Base-by-base conservation (phyloP, 2,329 filamentous ascomycete species). In the Sporothrix euskadiensis region DNA sequence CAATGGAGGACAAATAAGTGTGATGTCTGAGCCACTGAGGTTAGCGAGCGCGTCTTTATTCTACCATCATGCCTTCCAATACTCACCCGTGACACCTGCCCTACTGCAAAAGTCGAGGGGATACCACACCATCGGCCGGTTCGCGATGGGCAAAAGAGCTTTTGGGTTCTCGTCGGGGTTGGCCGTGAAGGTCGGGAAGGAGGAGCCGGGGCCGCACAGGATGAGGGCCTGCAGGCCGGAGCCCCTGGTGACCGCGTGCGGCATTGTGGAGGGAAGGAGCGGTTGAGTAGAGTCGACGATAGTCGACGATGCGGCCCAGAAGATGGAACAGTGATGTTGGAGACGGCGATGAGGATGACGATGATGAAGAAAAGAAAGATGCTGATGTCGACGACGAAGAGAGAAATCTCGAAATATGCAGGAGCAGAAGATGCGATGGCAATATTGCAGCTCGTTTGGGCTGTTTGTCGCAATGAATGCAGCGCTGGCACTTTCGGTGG, bases 41-140 rank as follows among this genome's bases (percentile, higher is more conserved):
- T 26, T 26, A 57, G 54, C 14, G 30, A 63, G 22, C 1, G 7
- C 10, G 39, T 41, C 39, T 41, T 6, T 41, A 10, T 41, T 41
- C 10, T 41, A 10, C 39, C 39, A 41, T 41, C 10, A 14, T 47
- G 3, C 41, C 14, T 12, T 47, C 41, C 7, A 39, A 69, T 14
- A 71, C 39, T 8, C 47, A 92, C 91, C 86, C 79, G 90, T 92
- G 76, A 94, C 89, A 77, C 93, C 92, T 81, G 91, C 92, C 52
- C 92, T 89, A 79, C 94, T 92, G 82, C 92, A 95, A 83, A 93
- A 95, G 78, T 95, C 92, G 56, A 96, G 88, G 6, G 93, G 91
- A 80, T 96, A 96, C 92, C 93, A 95, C 63, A 96, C 91, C 93
- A 96, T 96, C 0, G 93, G 93, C 77, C 93, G 84, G 81, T 96